Evolutionary conservation across 257 asterid genomes (phyloP).

Genomic region (Lavandula angustifolia): DNA sequence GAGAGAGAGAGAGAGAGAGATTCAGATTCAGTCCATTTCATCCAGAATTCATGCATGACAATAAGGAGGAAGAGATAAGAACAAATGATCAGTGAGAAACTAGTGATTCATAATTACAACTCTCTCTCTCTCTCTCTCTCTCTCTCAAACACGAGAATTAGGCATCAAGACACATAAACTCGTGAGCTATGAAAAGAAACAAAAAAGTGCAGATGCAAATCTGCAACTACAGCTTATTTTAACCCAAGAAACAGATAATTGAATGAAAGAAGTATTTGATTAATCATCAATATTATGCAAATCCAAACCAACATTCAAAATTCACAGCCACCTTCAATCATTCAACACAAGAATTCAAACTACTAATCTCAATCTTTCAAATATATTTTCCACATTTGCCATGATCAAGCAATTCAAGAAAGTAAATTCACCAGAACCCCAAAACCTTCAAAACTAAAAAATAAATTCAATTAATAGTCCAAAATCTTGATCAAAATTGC

Average conservation of each 20-base stretch:
- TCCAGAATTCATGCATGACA: no score
- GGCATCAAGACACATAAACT: no score
- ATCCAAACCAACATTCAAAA: slow-evolving; percentile 12
- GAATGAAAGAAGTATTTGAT: slow-evolving; percentile 2
- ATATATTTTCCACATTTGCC: background rate
- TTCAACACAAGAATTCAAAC: slow-evolving; percentile 13
- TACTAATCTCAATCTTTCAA: background rate
- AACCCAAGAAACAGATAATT: background rate
- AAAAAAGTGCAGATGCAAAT: background rate
- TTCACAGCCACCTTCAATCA: slow-evolving; percentile 20
- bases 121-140: slow-evolving; percentile 26
- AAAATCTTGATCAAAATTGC: background rate
- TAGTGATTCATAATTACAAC: slow-evolving; percentile 3
- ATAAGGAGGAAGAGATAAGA: background rate
- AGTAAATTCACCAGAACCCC: background rate
- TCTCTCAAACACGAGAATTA: background rate
- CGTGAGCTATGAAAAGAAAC: slow-evolving; percentile 18
- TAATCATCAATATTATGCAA: slow-evolving; percentile 19
- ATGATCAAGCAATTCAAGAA: slow-evolving; percentile 13
- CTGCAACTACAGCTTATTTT: no score
- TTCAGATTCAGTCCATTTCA: background rate
- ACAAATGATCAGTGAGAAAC: slow-evolving; percentile 3
- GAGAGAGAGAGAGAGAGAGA: slow-evolving; percentile 23
- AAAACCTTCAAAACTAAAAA: background rate
- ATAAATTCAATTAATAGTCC: background rate